Base-by-base conservation (phyloP, 1,284 basidiomycete species). In the Sanghuangporus sanghuang region DNA sequence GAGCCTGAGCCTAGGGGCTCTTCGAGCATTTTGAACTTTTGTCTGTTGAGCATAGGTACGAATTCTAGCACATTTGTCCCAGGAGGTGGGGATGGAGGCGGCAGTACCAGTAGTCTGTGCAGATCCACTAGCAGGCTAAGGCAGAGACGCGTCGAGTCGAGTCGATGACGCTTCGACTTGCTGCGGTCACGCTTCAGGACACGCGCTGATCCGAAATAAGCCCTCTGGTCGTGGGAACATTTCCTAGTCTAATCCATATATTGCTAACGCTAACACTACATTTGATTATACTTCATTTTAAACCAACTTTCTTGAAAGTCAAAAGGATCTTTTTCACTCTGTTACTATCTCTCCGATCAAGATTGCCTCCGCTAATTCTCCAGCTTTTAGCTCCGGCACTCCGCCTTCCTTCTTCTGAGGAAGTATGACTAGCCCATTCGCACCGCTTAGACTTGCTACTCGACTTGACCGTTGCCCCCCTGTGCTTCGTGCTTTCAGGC, bases 391-490 rank as follows among this genome's bases (percentile, higher is more conserved):
- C 49, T 73, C 74, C 12, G 72, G 70, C 35, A 76, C 77, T 0
- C 75, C 77, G 1, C 70, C 77, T 3, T 79, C 78, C 7, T 67
- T 62, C 69, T 74, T 67, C 72, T 74, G 66, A 69, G 90, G 92
- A 40, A 93, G 71, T n/a, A 86, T 79, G 0, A 90, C 82, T 52
- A 95, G 75, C 1, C 86, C 92, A 70, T 94, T 93, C 16, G 90
- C 90, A 1, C 86, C 88, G 57, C 82, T 86, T 60, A 95, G 72
- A 68, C 90, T 93, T 1, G 87, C 87, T 1, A 89, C 86, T 14
- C 90, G 78, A 69, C 89, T 92, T 16, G 90, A 93, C 9, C 92
- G 78, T 71, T 95, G 92, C 0, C 91, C 90, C n/a, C 92, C 92
- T 0, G 92, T 94, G 60, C 87, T 93, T 67, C 79, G 82, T 1